A percentile compares a stretch with the other conserved stretches of the same genome.
These are phyloP conservation scores for Saccharomyces hybrid DNA, from an alignment of 1,139 yeast genomes.

Conservation along the genomic window DNA sequence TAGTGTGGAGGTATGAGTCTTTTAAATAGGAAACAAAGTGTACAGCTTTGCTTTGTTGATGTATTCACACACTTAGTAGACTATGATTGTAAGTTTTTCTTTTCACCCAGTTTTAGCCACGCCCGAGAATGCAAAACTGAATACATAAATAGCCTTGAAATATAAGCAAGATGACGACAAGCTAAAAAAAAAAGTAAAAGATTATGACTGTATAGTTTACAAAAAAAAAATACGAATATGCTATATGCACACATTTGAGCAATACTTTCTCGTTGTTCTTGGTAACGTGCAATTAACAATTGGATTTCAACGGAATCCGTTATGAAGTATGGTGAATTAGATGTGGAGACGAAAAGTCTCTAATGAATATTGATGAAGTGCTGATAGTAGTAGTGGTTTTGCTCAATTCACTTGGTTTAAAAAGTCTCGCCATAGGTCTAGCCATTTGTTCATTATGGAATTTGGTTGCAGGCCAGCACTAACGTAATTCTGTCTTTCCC, in stretches of 20 bases:
- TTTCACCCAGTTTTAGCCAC: background rate
- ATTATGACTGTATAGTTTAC: background rate
- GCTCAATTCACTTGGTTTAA: background rate
- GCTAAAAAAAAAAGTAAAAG: background rate
- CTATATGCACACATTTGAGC: background rate
- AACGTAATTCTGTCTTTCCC: slow-evolving; percentile 7
- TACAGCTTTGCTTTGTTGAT: background rate
- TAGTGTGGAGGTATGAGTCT: background rate
- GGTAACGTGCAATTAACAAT: background rate
- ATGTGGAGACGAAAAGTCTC: background rate
- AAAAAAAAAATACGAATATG: background rate
- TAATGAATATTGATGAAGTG: background rate
- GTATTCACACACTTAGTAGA: background rate
- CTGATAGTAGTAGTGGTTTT: background rate
- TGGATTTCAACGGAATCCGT: background rate
- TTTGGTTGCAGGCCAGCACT: slow-evolving; percentile 1
- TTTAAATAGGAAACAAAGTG: background rate
- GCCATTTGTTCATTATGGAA: slow-evolving; percentile 6
- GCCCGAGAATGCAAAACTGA: background rate
- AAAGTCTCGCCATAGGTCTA: slow-evolving; percentile 7
- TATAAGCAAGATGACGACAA: background rate
- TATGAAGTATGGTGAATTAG: background rate
- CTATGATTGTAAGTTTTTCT: background rate
- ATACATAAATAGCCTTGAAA: background rate
- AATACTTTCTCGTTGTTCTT: background rate